Percentiles rank a stretch among this genome's conserved stretches.
Evolutionary conservation across 2,329 filamentous ascomycete species (phyloP).

Genomic region (Cytospora piceicola): DNA sequence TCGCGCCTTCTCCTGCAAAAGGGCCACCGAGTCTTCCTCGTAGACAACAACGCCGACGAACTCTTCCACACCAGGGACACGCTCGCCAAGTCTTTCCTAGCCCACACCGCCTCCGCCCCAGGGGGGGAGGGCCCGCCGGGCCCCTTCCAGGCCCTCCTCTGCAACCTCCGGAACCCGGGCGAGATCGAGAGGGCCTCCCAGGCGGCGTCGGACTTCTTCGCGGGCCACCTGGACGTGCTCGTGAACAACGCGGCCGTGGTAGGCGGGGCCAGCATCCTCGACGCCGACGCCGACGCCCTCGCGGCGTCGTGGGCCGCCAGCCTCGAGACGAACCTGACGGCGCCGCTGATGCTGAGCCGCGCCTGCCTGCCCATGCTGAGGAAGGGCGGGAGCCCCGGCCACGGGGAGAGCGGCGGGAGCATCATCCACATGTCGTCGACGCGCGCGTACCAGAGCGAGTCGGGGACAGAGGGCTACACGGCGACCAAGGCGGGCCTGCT

Average conservation of each 20-base stretch:
- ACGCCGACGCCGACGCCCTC: slow-evolving; percentile 33
- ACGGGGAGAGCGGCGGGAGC: slow-evolving; percentile 33
- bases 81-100: slow-evolving; percentile 29
- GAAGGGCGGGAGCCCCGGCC: neutral
- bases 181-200: slow-evolving; percentile 39
- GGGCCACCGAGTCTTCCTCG: slow-evolving; percentile 46
- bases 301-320: slow-evolving; percentile 39
- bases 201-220: slow-evolving; percentile 41
- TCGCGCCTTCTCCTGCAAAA: slow-evolving; percentile 49
- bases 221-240: slow-evolving; percentile 44
- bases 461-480: slow-evolving; percentile 54
- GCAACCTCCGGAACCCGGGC: slow-evolving; percentile 40
- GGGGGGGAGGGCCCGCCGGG: neutral
- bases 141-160: slow-evolving; percentile 35
- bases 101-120: slow-evolving; percentile 18
- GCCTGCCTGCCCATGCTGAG: slow-evolving; percentile 37
- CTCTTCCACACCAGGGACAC: slow-evolving; percentile 41
- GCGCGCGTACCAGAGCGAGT: slow-evolving; percentile 52
- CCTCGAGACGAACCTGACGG: slow-evolving; percentile 45
- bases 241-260: slow-evolving; percentile 49
- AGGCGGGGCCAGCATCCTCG: slow-evolving; percentile 37
- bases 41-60: slow-evolving; percentile 44
- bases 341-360: slow-evolving; percentile 39
- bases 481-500: slow-evolving; percentile 55
- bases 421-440: slow-evolving; percentile 55